Percentiles rank a stretch among this genome's conserved stretches.
These are phyloP conservation scores for Solanum etuberosum DNA, from an alignment of 257 asterid species.

Conservation along the genomic window DNA sequence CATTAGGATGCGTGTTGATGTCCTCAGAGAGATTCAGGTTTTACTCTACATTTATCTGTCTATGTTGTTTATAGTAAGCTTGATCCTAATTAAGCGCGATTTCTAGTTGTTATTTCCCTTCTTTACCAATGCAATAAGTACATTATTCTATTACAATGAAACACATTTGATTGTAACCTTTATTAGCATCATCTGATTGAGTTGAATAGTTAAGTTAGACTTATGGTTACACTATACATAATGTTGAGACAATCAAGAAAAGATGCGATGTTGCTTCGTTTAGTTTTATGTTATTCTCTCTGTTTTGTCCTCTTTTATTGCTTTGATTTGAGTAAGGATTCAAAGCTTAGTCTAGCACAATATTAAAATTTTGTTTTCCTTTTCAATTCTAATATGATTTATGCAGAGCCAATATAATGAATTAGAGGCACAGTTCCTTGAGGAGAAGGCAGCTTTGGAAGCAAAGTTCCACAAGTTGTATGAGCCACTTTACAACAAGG, in stretches of 20 bases:
- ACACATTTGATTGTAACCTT: neutral
- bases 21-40: constrained; percentile 1
- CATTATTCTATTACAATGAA: neutral
- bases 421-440: constrained; percentile 42
- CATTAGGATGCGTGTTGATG: neutral
- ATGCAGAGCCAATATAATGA: constrained; percentile 47
- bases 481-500: constrained; percentile 49
- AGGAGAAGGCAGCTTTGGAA: constrained; percentile 59
- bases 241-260: neutral
- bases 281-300: neutral
- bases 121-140: neutral
- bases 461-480: constrained; percentile 58
- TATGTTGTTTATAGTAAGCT: neutral
- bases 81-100: neutral
- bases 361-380: neutral
- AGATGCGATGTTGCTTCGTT: neutral
- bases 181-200: neutral
- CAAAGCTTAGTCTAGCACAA: neutral
- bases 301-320: neutral
- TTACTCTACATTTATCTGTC: neutral
- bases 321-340: neutral
- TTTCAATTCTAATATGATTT: neutral
- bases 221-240: neutral
- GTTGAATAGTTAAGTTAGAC: neutral
- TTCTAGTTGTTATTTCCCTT: neutral